Percentiles rank a stretch among this genome's conserved stretches.
Evolutionary conservation across 768 basidiomycete species (phyloP).

Genomic region (Hericium rajendrae): DNA sequence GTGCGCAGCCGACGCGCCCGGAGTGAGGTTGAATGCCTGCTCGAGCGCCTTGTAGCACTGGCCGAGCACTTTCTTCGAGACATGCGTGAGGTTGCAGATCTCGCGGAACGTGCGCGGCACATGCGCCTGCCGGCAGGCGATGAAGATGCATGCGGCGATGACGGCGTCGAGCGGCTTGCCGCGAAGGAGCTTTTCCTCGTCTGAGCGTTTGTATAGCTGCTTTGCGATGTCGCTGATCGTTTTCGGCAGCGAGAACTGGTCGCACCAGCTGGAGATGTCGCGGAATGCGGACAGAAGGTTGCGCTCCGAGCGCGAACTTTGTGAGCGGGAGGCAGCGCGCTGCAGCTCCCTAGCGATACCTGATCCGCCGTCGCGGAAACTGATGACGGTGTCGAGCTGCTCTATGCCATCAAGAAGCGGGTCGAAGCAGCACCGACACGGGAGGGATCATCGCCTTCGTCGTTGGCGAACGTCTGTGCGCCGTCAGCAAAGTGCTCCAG

Average conservation of each 20-base stretch:
- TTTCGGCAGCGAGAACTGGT: conserved; percentile 88
- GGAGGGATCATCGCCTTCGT: conserved; percentile 98
- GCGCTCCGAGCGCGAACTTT: conserved; percentile 71
- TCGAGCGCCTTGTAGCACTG: conserved; percentile 88
- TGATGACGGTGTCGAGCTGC: conserved; percentile 90
- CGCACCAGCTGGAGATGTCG: conserved; percentile 90
- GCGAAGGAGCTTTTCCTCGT: conserved; percentile 87
- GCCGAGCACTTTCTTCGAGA: conserved; percentile 91
- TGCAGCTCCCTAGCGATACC: conserved; percentile 89
- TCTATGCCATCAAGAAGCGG: conserved; percentile 91
- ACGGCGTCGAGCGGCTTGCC: conserved; percentile 90
- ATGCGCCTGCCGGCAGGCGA: conserved; percentile 90
- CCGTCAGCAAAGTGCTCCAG: conserved; percentile 15
- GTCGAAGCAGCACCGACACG: conserved; percentile 95
- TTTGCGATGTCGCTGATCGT: conserved; percentile 94
- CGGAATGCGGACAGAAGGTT: conserved; percentile 84
- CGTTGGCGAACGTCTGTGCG: conserved; percentile 94
- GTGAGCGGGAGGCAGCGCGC: conserved; percentile 78
- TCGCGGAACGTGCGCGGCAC: conserved; percentile 96
- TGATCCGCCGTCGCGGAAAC: conserved; percentile 90
- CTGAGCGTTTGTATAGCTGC: conserved; percentile 93
- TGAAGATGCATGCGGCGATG: conserved; percentile 96
- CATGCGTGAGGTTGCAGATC: conserved; percentile 87
- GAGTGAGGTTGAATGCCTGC: conserved; percentile 78
- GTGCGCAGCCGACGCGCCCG: conserved; percentile 55